Evolutionary conservation across 371 early-diverging fungal species (phyloP).

Genomic region (Apophysomyces variabilis): DNA sequence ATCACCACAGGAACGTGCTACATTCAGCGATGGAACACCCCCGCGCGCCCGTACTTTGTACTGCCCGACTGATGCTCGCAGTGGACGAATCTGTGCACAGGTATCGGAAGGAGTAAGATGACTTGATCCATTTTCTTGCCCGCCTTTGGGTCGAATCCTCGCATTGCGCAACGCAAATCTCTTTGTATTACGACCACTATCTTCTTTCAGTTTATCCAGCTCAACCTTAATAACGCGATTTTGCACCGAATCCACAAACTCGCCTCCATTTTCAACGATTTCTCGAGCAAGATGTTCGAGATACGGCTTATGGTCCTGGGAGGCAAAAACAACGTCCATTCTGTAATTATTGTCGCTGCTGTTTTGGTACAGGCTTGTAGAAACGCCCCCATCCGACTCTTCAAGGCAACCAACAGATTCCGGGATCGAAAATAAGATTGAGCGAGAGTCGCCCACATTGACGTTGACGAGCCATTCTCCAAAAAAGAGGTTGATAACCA

Average conservation of each 20-base stretch:
- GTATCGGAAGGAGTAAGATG: neutral
- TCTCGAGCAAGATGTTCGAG: conserved; percentile 67
- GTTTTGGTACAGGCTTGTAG: conserved; percentile 16
- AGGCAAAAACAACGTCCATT: conserved; percentile 67
- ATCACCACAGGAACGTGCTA: conserved; percentile 70
- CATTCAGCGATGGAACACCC: conserved; percentile 59
- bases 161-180: conserved; percentile 63
- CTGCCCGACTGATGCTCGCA: conserved; percentile 22
- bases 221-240: conserved; percentile 67
- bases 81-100: neutral
- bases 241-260: conserved; percentile 69
- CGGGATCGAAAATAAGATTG: conserved; percentile 60
- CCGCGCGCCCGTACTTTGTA: conserved; percentile 45
- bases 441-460: conserved; percentile 88
- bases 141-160: conserved; percentile 57
- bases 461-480: conserved; percentile 77
- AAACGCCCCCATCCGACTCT: neutral
- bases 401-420: conserved; percentile 25
- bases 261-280: conserved; percentile 68
- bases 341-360: conserved; percentile 44
- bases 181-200: conserved; percentile 55
- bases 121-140: conserved; percentile 12
- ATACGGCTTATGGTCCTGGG: conserved; percentile 70
- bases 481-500: conserved; percentile 74
- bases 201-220: conserved; percentile 49